These are phyloP conservation scores for Boletus sp. DNA, from an alignment of 768 basidiomycete species.

Conservation along the genomic window DNA sequence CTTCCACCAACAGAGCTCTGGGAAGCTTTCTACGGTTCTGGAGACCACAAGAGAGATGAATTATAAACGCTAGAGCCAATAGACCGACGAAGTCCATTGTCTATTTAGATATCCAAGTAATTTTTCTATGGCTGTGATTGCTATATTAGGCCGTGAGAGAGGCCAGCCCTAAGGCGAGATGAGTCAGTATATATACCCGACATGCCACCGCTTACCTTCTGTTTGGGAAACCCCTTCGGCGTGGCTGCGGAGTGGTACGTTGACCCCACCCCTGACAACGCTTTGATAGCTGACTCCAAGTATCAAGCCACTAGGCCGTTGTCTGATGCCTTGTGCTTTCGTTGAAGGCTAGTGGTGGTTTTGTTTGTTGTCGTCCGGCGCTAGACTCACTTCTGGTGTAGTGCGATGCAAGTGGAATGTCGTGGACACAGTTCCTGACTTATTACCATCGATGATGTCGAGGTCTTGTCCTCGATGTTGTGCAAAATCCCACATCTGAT, in stretches of 20 bases:
- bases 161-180: constrained; percentile 29
- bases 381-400: neutral
- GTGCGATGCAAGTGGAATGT: constrained; percentile 18
- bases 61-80: constrained; percentile 28
- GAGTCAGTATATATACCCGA: constrained; percentile 10
- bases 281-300: constrained; percentile 1
- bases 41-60: constrained; percentile 35
- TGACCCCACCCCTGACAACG: neutral
- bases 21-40: constrained; percentile 49
- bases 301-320: constrained; percentile 17
- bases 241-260: constrained; percentile 14
- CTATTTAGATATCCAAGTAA: constrained; percentile 1
- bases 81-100: neutral
- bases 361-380: neutral
- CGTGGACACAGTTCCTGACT: constrained; percentile 6
- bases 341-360: constrained; percentile 1
- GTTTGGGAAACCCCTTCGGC: constrained; percentile 35
- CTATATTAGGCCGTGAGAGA: constrained; percentile 21
- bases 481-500: constrained; percentile 7
- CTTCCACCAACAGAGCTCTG: constrained; percentile 44
- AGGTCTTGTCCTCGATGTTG: neutral
- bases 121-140: neutral
- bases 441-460: constrained; percentile 11
- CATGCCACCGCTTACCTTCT: neutral
- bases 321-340: constrained; percentile 9